Conservation (phyloP, 352 stramenopile genomes). For the Phytophthora ohioensis region DNA sequence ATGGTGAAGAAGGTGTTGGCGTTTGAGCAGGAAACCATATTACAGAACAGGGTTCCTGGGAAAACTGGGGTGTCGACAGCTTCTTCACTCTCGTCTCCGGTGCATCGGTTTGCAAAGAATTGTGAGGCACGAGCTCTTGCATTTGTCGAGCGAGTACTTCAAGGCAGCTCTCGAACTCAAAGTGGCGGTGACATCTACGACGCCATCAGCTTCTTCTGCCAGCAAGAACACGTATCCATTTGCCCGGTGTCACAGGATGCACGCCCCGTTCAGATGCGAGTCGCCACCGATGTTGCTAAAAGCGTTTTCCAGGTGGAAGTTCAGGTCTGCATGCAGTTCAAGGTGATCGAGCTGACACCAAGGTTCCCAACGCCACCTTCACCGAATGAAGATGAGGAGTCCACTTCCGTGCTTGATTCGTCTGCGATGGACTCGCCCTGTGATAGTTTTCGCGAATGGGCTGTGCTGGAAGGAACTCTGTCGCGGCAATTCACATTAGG, state of each 20-base stretch:
- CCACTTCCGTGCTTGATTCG: not conserved
- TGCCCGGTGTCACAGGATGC: slow-evolving; percentile 77
- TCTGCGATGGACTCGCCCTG: not conserved
- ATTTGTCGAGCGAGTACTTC: slow-evolving; percentile 78
- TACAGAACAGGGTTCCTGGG: not conserved
- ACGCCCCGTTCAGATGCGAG: slow-evolving; percentile 57
- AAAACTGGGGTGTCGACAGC: slow-evolving; percentile 5
- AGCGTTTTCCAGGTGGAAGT: slow-evolving; percentile 63
- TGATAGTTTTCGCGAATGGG: slow-evolving; percentile 56
- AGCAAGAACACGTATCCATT: slow-evolving; percentile 65
- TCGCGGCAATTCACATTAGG: slow-evolving; percentile 66
- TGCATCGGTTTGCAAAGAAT: slow-evolving; percentile 48
- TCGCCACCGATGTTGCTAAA: slow-evolving; percentile 32
- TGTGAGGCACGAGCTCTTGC: slow-evolving; percentile 63
- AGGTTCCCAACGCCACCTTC: slow-evolving; percentile 22
- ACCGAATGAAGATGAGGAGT: slow-evolving; percentile 2
- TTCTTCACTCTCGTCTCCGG: slow-evolving; percentile 32
- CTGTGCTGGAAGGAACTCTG: slow-evolving; percentile 64
- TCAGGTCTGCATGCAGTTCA: slow-evolving; percentile 80
- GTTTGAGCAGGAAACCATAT: slow-evolving; percentile 38
- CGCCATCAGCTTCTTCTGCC: slow-evolving; percentile 77
- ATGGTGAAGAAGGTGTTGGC: slow-evolving; percentile 58
- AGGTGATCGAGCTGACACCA: slow-evolving; percentile 63
- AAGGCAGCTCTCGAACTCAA: slow-evolving; percentile 75
- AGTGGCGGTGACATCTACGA: slow-evolving; percentile 87